Conservation (phyloP, 176 grass and related monocot genomes). For the Ananas comosus region DNA sequence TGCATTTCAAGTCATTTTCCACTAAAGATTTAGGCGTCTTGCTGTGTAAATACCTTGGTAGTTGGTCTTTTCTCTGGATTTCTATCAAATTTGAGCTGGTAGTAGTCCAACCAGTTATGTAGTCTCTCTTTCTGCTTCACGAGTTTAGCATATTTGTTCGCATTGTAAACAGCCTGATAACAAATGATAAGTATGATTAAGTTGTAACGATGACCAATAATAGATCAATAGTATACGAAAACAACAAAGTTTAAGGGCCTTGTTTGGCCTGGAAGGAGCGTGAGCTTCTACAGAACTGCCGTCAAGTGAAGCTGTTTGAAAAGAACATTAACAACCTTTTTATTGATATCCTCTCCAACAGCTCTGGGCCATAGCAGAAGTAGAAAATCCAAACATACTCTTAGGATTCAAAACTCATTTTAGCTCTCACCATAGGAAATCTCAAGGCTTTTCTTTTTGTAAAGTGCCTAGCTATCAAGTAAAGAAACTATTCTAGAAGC, state of each 20-base stretch:
- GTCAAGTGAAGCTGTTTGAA: too few species aligned
- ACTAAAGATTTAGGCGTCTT: background rate
- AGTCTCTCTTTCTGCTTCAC: conserved; percentile 64
- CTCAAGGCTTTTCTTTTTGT: too few species aligned
- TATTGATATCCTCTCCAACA: too few species aligned
- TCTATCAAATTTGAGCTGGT: conserved; percentile 79
- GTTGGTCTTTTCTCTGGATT: conserved; percentile 71
- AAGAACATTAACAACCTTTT: too few species aligned
- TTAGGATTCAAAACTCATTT: too few species aligned
- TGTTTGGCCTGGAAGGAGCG: too few species aligned
- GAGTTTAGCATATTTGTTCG: conserved; percentile 78
- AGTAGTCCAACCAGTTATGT: conserved; percentile 93
- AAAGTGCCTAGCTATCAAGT: too few species aligned
- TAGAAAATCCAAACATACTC: background rate
- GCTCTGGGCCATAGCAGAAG: background rate
- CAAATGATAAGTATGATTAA: conserved; percentile 11
- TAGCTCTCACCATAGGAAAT: too few species aligned
- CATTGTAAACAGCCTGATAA: conserved; percentile 85
- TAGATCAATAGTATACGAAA: too few species aligned
- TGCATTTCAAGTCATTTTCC: background rate
- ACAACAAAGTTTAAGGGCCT: too few species aligned
- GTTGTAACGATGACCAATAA: background rate
- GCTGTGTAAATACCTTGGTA: conserved; percentile 43
- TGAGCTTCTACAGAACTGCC: too few species aligned
- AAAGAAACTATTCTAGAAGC: too few species aligned